phyloP scores from a whole-genome alignment of 2,329 filamentous ascomycete genomes.

The Aureobasidium lini region DNA sequence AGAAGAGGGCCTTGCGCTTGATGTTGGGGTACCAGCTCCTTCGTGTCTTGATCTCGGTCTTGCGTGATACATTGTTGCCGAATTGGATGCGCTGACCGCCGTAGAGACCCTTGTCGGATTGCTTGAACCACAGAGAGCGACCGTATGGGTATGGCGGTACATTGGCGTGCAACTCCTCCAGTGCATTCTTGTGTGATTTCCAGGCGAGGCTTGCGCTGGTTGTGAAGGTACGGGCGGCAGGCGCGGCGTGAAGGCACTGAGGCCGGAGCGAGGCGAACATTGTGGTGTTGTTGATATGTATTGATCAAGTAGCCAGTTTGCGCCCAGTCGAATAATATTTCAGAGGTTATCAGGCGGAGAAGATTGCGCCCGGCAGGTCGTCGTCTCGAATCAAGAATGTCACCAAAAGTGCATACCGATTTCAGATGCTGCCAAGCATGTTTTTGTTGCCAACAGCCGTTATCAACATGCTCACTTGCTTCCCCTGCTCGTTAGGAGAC shows the following conservation, averaged over 20 bases:
- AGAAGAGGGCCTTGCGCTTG: conserved; percentile 58
- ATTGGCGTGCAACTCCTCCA: conserved; percentile 16
- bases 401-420: background rate
- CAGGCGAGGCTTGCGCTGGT: conserved; percentile 19
- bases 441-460: background rate
- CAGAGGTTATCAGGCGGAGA: background rate
- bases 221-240: conserved; percentile 24
- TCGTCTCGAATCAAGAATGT: background rate
- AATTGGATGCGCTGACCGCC: conserved; percentile 64
- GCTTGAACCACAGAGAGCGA: conserved; percentile 64
- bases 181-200: conserved; percentile 18
- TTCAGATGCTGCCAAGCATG: background rate
- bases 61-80: conserved; percentile 67
- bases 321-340: background rate
- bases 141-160: conserved; percentile 62
- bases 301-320: background rate
- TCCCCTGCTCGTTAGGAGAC: too few relatives aligned
- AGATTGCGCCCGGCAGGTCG: background rate
- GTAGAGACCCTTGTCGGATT: conserved; percentile 54
- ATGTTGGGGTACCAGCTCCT: conserved; percentile 72
- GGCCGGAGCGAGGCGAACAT: conserved; percentile 11
- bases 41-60: conserved; percentile 62
- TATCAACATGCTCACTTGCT: background rate
- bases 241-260: background rate
- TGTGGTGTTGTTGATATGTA: background rate